Evolutionary conservation across 2,329 filamentous ascomycete species (phyloP).

Genomic region (Exophiala viscosa): DNA sequence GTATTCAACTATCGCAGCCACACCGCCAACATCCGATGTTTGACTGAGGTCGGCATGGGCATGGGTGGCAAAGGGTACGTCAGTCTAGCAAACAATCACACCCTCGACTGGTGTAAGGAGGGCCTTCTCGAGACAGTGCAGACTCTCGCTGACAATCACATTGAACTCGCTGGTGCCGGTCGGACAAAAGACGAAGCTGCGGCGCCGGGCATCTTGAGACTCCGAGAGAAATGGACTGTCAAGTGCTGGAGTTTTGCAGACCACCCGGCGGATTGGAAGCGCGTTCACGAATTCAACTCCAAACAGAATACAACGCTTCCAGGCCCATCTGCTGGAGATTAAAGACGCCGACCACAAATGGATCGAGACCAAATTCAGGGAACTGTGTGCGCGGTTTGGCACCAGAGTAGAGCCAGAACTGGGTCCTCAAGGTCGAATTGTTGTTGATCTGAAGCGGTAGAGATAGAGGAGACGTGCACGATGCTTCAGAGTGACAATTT

Average conservation of each 20-base stretch:
- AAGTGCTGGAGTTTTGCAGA: constrained; percentile 38
- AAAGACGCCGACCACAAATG: constrained; percentile 35
- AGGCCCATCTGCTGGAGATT: constrained; percentile 31
- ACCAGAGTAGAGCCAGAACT: constrained; percentile 28
- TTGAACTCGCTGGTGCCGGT: constrained; percentile 35
- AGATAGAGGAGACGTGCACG: neutral
- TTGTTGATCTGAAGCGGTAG: constrained; percentile 11
- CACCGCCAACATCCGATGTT: constrained; percentile 34
- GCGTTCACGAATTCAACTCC: constrained; percentile 36
- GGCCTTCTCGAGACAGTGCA: constrained; percentile 37
- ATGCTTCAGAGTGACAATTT: too few species aligned
- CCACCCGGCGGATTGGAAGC: constrained; percentile 36
- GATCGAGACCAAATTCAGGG: constrained; percentile 31
- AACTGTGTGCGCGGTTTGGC: constrained; percentile 32
- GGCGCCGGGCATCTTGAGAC: constrained; percentile 31
- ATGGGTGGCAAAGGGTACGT: constrained; percentile 28
- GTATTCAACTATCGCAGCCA: constrained; percentile 42
- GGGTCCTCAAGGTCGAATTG: constrained; percentile 33
- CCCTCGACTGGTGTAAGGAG: constrained; percentile 35
- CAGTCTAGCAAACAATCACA: constrained; percentile 41
- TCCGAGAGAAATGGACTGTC: constrained; percentile 27
- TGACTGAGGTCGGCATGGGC: constrained; percentile 33
- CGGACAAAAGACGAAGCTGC: constrained; percentile 31
- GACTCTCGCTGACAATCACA: constrained; percentile 28
- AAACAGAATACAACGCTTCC: constrained; percentile 35